Conservation (phyloP, 345 rosid genomes). For the Reutealis trisperma region DNA sequence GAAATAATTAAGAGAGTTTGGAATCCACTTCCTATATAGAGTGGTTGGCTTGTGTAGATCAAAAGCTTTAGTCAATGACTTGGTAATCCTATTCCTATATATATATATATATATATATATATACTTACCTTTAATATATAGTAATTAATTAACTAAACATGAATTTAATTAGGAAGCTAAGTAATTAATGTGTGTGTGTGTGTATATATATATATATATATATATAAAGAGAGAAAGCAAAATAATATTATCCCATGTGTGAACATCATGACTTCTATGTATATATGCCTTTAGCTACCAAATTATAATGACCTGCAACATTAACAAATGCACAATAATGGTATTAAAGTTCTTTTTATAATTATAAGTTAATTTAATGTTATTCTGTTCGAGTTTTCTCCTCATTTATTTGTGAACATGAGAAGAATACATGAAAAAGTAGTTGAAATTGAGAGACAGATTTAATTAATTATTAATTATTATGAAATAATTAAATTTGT, state of each 20-base stretch:
- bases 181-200: neutral
- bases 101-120: no score
- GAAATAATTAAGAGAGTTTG: slow-evolving; percentile 1
- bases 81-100: neutral
- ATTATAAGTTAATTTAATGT: no score
- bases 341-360: no score
- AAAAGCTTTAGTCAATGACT: slow-evolving; percentile 34
- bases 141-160: no score
- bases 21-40: slow-evolving; percentile 23
- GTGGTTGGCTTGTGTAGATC: slow-evolving; percentile 41
- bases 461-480: no score
- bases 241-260: slow-evolving; percentile 15
- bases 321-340: no score
- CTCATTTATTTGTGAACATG: neutral
- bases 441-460: no score
- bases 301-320: neutral
- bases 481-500: neutral
- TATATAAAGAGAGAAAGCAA: neutral
- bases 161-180: neutral
- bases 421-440: no score
- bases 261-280: slow-evolving; percentile 30
- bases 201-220: neutral
- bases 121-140: no score
- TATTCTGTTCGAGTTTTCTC: neutral
- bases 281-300: neutral